Conservation (phyloP, 139 green algal genomes). For the Penium margaritaceum region DNA sequence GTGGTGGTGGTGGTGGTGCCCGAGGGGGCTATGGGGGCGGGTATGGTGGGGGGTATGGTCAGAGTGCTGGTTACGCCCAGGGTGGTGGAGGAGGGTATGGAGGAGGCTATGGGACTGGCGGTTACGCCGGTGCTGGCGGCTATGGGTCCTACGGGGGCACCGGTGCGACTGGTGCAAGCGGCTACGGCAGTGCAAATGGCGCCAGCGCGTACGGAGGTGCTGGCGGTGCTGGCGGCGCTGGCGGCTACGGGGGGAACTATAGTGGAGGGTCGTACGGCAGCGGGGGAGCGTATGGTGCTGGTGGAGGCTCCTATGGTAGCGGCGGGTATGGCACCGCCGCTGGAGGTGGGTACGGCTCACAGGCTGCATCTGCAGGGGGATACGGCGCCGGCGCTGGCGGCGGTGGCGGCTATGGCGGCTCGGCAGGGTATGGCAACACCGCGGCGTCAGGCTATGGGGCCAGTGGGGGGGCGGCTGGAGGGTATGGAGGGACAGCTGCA, state of each 20-base stretch:
- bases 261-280: background rate
- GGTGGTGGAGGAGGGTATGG: slow-evolving; percentile 45
- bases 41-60: background rate
- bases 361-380: background rate
- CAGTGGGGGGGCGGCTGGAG: no score
- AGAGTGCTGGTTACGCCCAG: slow-evolving; percentile 3
- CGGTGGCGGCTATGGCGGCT: slow-evolving; percentile 7
- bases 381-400: background rate
- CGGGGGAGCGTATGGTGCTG: background rate
- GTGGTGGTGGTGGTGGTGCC: no score
- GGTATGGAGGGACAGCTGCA: no score
- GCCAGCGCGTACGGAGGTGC: background rate
- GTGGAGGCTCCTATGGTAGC: background rate
- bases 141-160: background rate
- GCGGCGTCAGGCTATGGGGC: no score
- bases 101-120: background rate
- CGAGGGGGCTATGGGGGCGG: background rate
- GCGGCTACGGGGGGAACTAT: background rate
- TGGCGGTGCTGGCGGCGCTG: background rate
- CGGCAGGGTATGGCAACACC: slow-evolving; percentile 9
- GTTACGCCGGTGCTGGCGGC: slow-evolving; percentile 2
- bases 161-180: background rate
- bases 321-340: background rate
- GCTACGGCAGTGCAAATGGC: slow-evolving; percentile 16
- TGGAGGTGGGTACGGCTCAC: background rate